Percentiles rank a stretch among this genome's conserved stretches.
phyloP scores from a whole-genome alignment of 768 basidiomycete species.

The Glaciozyma martinii region DNA sequence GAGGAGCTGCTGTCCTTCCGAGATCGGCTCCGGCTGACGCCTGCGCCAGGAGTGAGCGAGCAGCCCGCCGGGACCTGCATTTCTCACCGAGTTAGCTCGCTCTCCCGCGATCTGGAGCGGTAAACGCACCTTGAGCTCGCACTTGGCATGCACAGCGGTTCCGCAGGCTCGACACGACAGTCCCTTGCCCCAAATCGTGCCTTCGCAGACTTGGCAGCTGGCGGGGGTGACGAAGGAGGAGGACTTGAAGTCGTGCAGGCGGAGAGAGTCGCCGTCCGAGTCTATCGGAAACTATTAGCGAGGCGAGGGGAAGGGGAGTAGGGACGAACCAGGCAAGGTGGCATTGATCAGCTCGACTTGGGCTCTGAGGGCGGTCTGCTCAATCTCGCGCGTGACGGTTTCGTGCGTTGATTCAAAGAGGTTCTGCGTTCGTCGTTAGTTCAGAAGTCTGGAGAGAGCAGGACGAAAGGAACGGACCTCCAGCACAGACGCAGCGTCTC shows the following conservation, averaged over 20 bases:
- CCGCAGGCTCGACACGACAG: slow-evolving; percentile 16
- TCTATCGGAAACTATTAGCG: neutral
- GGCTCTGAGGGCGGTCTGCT: neutral
- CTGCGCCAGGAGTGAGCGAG: neutral
- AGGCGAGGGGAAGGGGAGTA: neutral
- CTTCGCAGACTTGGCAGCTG: slow-evolving; percentile 20
- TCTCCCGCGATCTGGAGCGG: neutral
- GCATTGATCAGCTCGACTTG: slow-evolving; percentile 20
- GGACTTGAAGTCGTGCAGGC: slow-evolving; percentile 23
- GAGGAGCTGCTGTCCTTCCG: neutral
- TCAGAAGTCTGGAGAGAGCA: neutral
- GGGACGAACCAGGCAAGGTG: slow-evolving; percentile 7
- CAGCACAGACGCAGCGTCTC: slow-evolving; percentile 18
- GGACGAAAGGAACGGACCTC: slow-evolving; percentile 11
- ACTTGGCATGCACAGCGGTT: slow-evolving; percentile 16
- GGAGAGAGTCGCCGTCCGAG: neutral
- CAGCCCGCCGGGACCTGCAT: slow-evolving; percentile 25
- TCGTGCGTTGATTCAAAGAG: slow-evolving; percentile 13
- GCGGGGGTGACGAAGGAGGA: slow-evolving; percentile 21
- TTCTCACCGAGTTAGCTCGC: no score
- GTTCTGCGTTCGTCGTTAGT: slow-evolving; percentile 8
- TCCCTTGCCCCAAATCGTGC: slow-evolving; percentile 26
- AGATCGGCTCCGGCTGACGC: slow-evolving; percentile 4
- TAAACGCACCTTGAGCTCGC: slow-evolving; percentile 23
- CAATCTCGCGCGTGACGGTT: slow-evolving; percentile 9